Conservation (phyloP, 495 filamentous ascomycete species). For the Ramalina peruviana region DNA sequence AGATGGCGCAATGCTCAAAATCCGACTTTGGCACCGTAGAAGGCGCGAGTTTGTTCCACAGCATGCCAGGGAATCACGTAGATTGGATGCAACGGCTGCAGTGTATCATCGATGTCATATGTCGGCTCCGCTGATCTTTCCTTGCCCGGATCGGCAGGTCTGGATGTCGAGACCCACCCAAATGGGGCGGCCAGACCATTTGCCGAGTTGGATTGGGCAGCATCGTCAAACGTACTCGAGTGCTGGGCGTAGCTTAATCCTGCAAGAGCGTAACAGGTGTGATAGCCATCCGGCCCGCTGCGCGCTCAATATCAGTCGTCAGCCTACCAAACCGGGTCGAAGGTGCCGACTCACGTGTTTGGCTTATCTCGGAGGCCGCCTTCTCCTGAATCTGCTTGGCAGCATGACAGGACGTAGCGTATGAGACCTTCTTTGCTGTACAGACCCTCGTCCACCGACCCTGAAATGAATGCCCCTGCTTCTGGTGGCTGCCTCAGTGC, state of each 20-base stretch:
- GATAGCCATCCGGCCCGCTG: conserved; percentile 74
- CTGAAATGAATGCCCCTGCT: neutral
- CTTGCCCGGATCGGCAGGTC: conserved; percentile 30
- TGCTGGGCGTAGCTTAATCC: conserved; percentile 76
- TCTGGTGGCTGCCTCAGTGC: conserved; percentile 41
- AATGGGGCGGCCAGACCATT: conserved; percentile 40
- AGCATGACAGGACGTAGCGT: conserved; percentile 79
- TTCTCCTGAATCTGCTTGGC: conserved; percentile 45
- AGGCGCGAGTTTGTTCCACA: conserved; percentile 46
- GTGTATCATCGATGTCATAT: conserved; percentile 34
- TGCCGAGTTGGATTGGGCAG: conserved; percentile 21
- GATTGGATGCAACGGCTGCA: conserved; percentile 57
- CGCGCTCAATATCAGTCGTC: conserved; percentile 7
- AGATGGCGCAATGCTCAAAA: conserved; percentile 24
- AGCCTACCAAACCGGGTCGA: neutral
- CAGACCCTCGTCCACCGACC: conserved; percentile 28
- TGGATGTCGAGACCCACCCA: conserved; percentile 45
- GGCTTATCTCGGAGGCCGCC: conserved; percentile 93
- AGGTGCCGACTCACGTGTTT: conserved; percentile 49
- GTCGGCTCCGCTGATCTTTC: conserved; percentile 23
- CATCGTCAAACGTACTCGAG: conserved; percentile 46
- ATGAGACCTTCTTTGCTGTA: conserved; percentile 76
- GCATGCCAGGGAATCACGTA: conserved; percentile 67
- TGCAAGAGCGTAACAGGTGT: conserved; percentile 78
- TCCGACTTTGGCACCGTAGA: conserved; percentile 43